These are phyloP conservation scores for Otatea glauca DNA, from an alignment of 176 grass and related monocot genomes.

Conservation along the genomic window DNA sequence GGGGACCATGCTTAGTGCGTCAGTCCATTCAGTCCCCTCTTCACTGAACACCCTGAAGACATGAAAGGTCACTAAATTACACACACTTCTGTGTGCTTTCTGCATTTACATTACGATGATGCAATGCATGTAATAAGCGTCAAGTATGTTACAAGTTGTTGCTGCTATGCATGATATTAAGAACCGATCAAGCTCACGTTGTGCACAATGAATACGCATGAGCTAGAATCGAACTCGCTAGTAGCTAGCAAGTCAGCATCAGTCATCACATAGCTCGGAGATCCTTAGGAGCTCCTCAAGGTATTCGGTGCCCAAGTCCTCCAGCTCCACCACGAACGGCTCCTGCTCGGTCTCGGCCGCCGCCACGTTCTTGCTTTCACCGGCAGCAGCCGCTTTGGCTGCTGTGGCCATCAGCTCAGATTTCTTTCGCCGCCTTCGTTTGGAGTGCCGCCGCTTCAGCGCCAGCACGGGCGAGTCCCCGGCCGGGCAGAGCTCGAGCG, in stretches of 20 bases:
- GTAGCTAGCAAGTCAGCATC: not conserved
- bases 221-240: not conserved
- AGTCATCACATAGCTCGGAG: conserved; percentile 30
- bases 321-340: conserved; percentile 32
- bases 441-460: conserved; percentile 36
- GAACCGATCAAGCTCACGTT: not conserved
- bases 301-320: conserved; percentile 37
- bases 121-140: no score
- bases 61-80: no score
- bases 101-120: no score
- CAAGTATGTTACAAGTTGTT: not conserved
- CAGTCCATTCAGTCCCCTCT: no score
- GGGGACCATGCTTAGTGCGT: no score
- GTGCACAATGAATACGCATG: not conserved
- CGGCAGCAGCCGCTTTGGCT: not conserved
- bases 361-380: not conserved
- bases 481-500: not conserved
- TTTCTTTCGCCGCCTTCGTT: conserved; percentile 30
- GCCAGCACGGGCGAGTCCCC: conserved; percentile 34
- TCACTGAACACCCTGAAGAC: no score
- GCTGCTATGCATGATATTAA: not conserved
- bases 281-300: conserved; percentile 39
- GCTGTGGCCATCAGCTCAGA: conserved; percentile 11
- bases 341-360: not conserved
- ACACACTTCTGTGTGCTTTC: no score